phyloP scores from a whole-genome alignment of 371 early-diverging fungal genomes.

The Syncephalastrum sp. region DNA sequence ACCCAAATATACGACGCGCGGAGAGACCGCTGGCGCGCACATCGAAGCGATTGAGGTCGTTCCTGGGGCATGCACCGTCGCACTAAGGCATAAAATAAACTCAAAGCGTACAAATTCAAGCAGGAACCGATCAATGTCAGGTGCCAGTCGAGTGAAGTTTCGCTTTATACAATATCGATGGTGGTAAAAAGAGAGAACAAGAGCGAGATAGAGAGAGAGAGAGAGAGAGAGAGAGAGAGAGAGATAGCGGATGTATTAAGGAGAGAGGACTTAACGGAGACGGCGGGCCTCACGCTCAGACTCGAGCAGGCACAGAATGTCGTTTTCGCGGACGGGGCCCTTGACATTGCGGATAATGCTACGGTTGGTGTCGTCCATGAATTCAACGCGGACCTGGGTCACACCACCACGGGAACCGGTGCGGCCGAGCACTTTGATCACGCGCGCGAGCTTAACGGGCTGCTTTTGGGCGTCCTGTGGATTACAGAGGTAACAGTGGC shows the following conservation, averaged over 20 bases:
- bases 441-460: slow-evolving; percentile 90
- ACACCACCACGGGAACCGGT: slow-evolving; percentile 99
- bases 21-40: too few species aligned
- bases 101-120: too few species aligned
- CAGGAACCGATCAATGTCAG: not conserved
- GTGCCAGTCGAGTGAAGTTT: slow-evolving; percentile 3
- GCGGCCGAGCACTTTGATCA: slow-evolving; percentile 96
- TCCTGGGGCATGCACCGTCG: too few species aligned
- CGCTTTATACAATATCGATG: slow-evolving; percentile 3
- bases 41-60: too few species aligned
- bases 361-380: slow-evolving; percentile 93
- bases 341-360: slow-evolving; percentile 99
- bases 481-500: not conserved
- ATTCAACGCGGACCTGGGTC: slow-evolving; percentile 98
- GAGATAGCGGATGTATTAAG: not conserved
- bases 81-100: too few species aligned
- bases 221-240: too few species aligned
- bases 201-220: not conserved
- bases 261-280: slow-evolving; percentile 74
- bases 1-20: too few species aligned
- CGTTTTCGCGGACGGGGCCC: slow-evolving; percentile 97
- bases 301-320: slow-evolving; percentile 95
- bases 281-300: slow-evolving; percentile 99
- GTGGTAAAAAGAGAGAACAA: not conserved
- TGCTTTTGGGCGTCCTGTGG: slow-evolving; percentile 66